A percentile compares a stretch with the other conserved stretches of the same genome.
phyloP scores from a whole-genome alignment of 768 basidiomycete species.

The Crassisporium funariophilum region DNA sequence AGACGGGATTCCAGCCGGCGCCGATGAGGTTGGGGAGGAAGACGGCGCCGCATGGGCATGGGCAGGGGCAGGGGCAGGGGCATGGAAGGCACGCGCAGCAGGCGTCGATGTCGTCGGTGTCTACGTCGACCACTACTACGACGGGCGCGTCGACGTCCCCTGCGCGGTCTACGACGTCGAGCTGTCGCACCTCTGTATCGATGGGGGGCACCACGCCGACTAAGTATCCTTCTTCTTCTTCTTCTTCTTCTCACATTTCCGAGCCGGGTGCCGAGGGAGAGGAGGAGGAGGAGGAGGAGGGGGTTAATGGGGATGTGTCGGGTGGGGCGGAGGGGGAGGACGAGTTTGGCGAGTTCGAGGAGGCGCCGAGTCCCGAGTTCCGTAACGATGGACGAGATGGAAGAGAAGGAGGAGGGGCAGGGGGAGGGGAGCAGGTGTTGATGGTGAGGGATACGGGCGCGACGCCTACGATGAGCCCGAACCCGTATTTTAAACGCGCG shows the following conservation, averaged over 20 bases:
- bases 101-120: constrained; percentile 23
- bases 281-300: not conserved
- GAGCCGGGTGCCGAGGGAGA: not conserved
- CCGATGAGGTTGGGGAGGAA: constrained; percentile 9
- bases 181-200: too few relatives aligned
- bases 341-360: constrained; percentile 22
- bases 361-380: constrained; percentile 1
- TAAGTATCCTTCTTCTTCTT: too few relatives aligned
- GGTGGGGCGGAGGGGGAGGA: constrained; percentile 7
- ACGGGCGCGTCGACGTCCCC: constrained; percentile 10
- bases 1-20: not conserved
- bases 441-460: constrained; percentile 53
- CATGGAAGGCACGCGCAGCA: constrained; percentile 22
- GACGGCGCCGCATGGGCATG: constrained; percentile 6
- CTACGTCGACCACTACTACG: constrained; percentile 9
- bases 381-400: not conserved
- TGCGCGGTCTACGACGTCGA: constrained; percentile 10
- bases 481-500: constrained; percentile 43
- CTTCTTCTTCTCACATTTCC: not conserved
- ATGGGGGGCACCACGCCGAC: too few relatives aligned
- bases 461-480: constrained; percentile 51
- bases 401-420: constrained; percentile 6
- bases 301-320: not conserved
- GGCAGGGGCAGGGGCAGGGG: not conserved
- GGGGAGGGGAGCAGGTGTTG: constrained; percentile 29